Percentiles rank a stretch among this genome's conserved stretches.
Evolutionary conservation across 192 early-diverging fungal genomes (phyloP).

Genomic region (Allomyces javanicus): DNA sequence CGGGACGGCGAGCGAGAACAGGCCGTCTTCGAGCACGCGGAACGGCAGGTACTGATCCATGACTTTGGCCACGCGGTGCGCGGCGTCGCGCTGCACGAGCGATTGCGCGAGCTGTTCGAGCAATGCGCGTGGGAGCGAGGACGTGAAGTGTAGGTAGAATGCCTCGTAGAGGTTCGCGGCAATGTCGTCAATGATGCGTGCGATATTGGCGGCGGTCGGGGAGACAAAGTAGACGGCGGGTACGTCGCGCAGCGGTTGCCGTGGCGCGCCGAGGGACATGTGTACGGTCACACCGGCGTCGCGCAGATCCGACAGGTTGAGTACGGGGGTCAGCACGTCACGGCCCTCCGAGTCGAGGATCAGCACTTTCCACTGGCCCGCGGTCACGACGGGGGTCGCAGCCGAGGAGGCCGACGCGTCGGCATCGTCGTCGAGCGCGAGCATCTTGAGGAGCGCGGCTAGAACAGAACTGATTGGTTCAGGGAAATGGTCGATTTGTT

Average conservation of each 20-base stretch:
- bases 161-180: slow-evolving; percentile 77
- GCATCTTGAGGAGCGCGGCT: neutral
- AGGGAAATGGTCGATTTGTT: no score
- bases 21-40: slow-evolving; percentile 68
- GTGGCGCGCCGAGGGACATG: slow-evolving; percentile 39
- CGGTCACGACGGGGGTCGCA: neutral
- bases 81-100: slow-evolving; percentile 51
- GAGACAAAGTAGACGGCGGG: slow-evolving; percentile 92
- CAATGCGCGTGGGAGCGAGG: slow-evolving; percentile 60
- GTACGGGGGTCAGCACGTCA: slow-evolving; percentile 88
- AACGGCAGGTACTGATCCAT: slow-evolving; percentile 91
- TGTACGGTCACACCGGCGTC: slow-evolving; percentile 93
- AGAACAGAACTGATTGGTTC: neutral
- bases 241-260: slow-evolving; percentile 82
- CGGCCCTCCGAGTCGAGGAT: slow-evolving; percentile 84
- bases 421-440: neutral
- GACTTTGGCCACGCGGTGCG: slow-evolving; percentile 65
- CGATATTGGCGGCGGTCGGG: slow-evolving; percentile 72
- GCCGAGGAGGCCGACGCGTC: neutral
- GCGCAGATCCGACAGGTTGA: slow-evolving; percentile 87
- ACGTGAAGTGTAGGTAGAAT: slow-evolving; percentile 90
- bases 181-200: slow-evolving; percentile 68
- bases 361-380: slow-evolving; percentile 69
- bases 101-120: slow-evolving; percentile 84
- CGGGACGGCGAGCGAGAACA: slow-evolving; percentile 78